phyloP scores from a whole-genome alignment of 805 yeast genomes.

The Yamadazyma ubonensis region DNA sequence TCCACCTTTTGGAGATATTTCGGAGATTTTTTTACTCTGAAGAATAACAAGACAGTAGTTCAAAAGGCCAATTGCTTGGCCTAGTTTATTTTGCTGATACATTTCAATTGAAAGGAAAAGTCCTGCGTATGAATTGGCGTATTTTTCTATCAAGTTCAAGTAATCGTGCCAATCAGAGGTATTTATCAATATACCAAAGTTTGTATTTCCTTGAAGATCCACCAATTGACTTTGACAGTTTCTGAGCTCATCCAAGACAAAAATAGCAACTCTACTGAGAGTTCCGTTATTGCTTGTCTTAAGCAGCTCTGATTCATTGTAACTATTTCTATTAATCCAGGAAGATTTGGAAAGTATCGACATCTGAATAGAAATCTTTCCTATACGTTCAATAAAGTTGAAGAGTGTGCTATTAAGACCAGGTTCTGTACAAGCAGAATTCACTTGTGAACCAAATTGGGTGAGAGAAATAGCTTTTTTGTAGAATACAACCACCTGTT shows the following conservation, averaged over 20 bases:
- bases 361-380: constrained; percentile 36
- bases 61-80: constrained; percentile 47
- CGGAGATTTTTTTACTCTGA: constrained; percentile 31
- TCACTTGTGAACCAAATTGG: constrained; percentile 15
- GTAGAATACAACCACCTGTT: constrained; percentile 31
- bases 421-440: background rate
- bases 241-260: constrained; percentile 33
- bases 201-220: constrained; percentile 12
- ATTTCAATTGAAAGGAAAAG: constrained; percentile 44
- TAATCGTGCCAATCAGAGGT: constrained; percentile 28
- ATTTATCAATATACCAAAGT: constrained; percentile 8
- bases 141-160: constrained; percentile 29
- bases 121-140: constrained; percentile 44
- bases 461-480: constrained; percentile 30
- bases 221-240: constrained; percentile 22
- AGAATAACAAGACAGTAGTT: constrained; percentile 35
- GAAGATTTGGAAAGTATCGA: constrained; percentile 39
- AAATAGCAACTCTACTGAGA: constrained; percentile 46
- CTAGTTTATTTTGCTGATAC: constrained; percentile 45
- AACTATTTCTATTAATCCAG: constrained; percentile 33
- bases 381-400: constrained; percentile 24
- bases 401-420: constrained; percentile 12
- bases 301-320: constrained; percentile 20
- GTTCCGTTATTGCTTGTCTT: constrained; percentile 34
- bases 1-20: constrained; percentile 11